Conservation (phyloP, 2,329 filamentous ascomycete species). For the Colletotrichum sp. region DNA sequence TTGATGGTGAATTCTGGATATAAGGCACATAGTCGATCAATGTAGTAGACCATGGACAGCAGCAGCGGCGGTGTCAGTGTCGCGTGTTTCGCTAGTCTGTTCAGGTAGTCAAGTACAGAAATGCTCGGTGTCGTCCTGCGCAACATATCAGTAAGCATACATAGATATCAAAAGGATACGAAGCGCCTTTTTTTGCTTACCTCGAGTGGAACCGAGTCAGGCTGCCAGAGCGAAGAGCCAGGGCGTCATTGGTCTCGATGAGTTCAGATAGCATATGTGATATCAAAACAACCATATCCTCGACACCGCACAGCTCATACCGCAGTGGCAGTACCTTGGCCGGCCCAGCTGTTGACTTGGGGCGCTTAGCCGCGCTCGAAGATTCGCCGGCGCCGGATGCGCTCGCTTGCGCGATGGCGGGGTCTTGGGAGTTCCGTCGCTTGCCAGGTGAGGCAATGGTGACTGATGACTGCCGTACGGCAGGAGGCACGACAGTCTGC, state of each 20-base stretch:
- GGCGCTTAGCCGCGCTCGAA: conserved; percentile 52
- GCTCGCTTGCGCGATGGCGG: conserved; percentile 24
- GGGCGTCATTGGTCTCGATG: conserved; percentile 88
- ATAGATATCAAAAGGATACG: conserved; percentile 13
- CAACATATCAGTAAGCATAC: conserved; percentile 2
- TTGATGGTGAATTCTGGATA: conserved; percentile 97
- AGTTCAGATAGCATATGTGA: conserved; percentile 95
- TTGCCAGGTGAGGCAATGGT: conserved; percentile 42
- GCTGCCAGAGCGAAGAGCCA: conserved; percentile 83
- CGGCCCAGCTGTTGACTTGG: conserved; percentile 53
- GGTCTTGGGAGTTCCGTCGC: conserved; percentile 48
- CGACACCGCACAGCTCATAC: conserved; percentile 83
- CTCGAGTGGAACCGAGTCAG: conserved; percentile 95
- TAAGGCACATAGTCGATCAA: conserved; percentile 89
- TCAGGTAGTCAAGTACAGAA: conserved; percentile 91
- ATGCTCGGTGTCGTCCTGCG: conserved; percentile 78
- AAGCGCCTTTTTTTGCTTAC: conserved; percentile 46
- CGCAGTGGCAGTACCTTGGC: conserved; percentile 68
- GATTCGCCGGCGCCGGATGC: conserved; percentile 25
- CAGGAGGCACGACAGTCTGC: not conserved
- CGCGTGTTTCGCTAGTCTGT: conserved; percentile 90
- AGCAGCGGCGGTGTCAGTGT: conserved; percentile 91
- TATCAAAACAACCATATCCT: conserved; percentile 89
- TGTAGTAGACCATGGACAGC: conserved; percentile 99
- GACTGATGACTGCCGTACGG: not conserved